A percentile compares a stretch with the other conserved stretches of the same genome.
Conservation (phyloP, 2,329 filamentous ascomycete genomes). For the Fusarium napiforme region DNA sequence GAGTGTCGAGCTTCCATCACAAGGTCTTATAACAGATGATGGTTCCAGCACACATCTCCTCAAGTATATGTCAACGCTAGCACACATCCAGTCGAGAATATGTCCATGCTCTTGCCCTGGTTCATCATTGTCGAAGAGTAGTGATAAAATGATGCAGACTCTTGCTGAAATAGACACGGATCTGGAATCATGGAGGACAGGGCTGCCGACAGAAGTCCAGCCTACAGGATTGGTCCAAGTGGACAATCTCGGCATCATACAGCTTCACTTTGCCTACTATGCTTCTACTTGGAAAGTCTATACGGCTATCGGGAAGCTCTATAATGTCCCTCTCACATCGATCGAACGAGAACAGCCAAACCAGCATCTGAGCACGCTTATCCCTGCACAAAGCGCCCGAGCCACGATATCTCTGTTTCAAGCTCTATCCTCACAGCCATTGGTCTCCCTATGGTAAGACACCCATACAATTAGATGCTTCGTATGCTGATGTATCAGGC, state of each 20-base stretch:
- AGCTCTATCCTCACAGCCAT: not conserved
- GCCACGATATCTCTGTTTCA: not conserved
- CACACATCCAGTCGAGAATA: not conserved
- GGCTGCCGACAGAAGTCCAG: not conserved
- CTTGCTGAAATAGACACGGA: not conserved
- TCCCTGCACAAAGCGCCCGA: not conserved
- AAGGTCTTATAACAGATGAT: accelerated
- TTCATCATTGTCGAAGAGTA: accelerated
- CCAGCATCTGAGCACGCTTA: not conserved
- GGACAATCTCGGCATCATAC: not conserved
- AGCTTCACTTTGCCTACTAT: not conserved
- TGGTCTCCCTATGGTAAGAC: not conserved
- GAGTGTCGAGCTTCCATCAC: not conserved
- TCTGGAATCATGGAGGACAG: not conserved
- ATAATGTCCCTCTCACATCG: not conserved
- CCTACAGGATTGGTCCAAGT: accelerated
- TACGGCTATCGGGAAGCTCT: not conserved
- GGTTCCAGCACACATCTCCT: too few species aligned
- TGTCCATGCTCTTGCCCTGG: accelerated
- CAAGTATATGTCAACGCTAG: not conserved
- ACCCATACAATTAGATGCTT: accelerated
- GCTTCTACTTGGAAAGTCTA: not conserved
- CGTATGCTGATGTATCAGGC: not conserved
- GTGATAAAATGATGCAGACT: not conserved
- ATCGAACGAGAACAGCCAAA: not conserved